These are phyloP conservation scores for Paraglomus occultum DNA, from an alignment of 192 early-diverging fungal genomes.

Conservation along the genomic window DNA sequence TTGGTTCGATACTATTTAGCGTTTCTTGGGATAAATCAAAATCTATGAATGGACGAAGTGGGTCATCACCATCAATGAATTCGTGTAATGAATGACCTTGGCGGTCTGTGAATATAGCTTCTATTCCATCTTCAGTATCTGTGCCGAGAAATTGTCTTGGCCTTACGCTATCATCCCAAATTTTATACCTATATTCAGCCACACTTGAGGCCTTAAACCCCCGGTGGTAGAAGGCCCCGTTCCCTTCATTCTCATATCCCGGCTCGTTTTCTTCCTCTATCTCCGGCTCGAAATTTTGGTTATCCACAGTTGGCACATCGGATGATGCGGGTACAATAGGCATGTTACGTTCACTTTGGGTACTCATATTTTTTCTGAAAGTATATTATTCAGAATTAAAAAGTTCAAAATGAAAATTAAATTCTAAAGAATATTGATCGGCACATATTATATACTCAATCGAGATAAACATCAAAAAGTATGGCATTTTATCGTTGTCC, in stretches of 20 bases:
- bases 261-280: background rate
- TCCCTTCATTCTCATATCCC: background rate
- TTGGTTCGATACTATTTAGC: background rate
- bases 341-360: slow-evolving; percentile 6
- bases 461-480: background rate
- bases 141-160: slow-evolving; percentile 17
- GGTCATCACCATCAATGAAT: slow-evolving; percentile 11
- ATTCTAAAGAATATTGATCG: too few species aligned
- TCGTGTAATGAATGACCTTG: slow-evolving; percentile 3
- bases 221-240: background rate
- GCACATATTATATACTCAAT: background rate
- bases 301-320: background rate
- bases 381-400: too few species aligned
- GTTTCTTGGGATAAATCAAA: slow-evolving; percentile 6
- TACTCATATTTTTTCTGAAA: background rate
- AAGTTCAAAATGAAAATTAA: too few species aligned
- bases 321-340: slow-evolving; percentile 1
- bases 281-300: slow-evolving; percentile 5
- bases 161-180: background rate
- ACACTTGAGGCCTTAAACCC: background rate
- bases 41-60: slow-evolving; percentile 7
- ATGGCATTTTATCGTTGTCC: background rate
- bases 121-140: slow-evolving; percentile 11
- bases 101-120: background rate
- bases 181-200: slow-evolving; percentile 9